These are phyloP conservation scores for Epichloe hybrida DNA, from an alignment of 2,329 filamentous ascomycete genomes.

Conservation along the genomic window DNA sequence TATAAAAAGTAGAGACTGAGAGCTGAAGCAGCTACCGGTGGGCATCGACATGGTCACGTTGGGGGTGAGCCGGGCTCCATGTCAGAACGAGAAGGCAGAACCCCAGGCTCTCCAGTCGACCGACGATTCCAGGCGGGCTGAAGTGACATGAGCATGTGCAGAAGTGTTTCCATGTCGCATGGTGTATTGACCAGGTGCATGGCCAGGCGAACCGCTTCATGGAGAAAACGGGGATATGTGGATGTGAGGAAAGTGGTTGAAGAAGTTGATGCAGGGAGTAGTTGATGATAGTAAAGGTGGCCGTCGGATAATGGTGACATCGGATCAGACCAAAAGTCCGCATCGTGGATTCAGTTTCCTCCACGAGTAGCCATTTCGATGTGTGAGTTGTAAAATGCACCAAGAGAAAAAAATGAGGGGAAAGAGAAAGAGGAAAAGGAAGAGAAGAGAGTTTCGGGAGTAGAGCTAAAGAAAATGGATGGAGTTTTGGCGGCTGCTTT, in stretches of 20 bases:
- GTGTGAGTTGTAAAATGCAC: background rate
- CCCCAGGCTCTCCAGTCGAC: background rate
- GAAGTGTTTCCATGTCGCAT: background rate
- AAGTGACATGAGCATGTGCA: background rate
- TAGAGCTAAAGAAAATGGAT: conserved; percentile 11
- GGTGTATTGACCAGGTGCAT: background rate
- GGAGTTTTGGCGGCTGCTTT: conserved; percentile 9
- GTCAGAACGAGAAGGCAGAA: background rate
- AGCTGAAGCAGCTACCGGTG: background rate
- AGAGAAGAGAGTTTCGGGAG: conserved; percentile 8
- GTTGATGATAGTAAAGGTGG: background rate
- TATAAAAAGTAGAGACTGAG: conserved; percentile 14
- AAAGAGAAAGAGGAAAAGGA: background rate
- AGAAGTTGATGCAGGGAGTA: conserved; percentile 1
- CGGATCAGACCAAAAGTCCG: background rate
- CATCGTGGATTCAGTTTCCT: background rate
- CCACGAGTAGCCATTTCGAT: conserved; percentile 4
- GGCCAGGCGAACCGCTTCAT: background rate
- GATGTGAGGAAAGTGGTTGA: background rate
- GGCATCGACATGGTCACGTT: background rate
- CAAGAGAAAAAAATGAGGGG: conserved; percentile 2
- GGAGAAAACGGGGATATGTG: background rate
- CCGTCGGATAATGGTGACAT: background rate
- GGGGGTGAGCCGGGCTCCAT: background rate
- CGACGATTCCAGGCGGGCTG: background rate